Percentiles rank a stretch among this genome's conserved stretches.
Evolutionary conservation across 495 filamentous ascomycete genomes (phyloP).

Genomic region (Penicillium angulare): DNA sequence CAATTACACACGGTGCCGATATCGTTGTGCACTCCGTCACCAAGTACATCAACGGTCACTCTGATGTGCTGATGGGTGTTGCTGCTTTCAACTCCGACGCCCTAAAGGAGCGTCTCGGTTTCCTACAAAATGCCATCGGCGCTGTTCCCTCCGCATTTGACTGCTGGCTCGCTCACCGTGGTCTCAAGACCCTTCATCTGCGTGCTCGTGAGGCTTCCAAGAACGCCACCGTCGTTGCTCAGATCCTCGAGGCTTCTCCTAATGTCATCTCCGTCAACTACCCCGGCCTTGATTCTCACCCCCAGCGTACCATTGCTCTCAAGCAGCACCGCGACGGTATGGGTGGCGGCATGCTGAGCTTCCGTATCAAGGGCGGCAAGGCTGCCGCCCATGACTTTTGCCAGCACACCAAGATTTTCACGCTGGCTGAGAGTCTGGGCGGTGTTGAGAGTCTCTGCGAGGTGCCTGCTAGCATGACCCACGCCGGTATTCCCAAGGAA

Average conservation of each 20-base stretch:
- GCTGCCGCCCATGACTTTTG: constrained; percentile 89
- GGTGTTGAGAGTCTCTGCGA: constrained; percentile 92
- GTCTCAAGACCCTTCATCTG: constrained; percentile 94
- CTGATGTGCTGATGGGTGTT: constrained; percentile 96
- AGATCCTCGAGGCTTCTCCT: constrained; percentile 73
- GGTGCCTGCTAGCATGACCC: constrained; percentile 92
- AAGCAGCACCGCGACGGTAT: constrained; percentile 93
- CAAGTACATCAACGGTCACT: constrained; percentile 99
- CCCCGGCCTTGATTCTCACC: constrained; percentile 83
- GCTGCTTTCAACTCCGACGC: constrained; percentile 89
- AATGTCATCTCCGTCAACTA: constrained; percentile 91
- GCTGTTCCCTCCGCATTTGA: constrained; percentile 94
- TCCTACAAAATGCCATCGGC: constrained; percentile 97
- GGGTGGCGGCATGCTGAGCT: constrained; percentile 96
- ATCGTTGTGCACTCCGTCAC: constrained; percentile 99
- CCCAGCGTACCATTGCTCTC: constrained; percentile 76
- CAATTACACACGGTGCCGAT: constrained; percentile 90
- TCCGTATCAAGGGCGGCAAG: constrained; percentile 89
- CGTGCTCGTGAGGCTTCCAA: constrained; percentile 78
- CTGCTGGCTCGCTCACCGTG: constrained; percentile 98
- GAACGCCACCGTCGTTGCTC: constrained; percentile 78
- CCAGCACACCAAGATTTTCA: constrained; percentile 84
- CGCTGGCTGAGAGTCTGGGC: constrained; percentile 87
- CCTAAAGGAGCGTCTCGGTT: constrained; percentile 72
- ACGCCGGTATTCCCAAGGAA: constrained; percentile 88